Base-by-base conservation (phyloP, 352 stramenopile genomes). In the Phytophthora fragariae region DNA sequence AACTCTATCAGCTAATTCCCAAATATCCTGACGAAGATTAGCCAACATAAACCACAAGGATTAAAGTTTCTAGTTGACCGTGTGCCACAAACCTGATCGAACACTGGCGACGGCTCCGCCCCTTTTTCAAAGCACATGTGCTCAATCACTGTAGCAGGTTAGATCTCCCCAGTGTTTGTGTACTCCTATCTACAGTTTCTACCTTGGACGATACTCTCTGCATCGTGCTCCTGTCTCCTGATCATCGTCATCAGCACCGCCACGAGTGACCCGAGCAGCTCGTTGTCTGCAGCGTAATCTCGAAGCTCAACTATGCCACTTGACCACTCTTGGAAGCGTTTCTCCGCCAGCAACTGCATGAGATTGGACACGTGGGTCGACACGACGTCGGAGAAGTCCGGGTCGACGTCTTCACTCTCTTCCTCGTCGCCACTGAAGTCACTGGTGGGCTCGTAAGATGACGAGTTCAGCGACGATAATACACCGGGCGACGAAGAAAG, bases 111-210 rank as follows among this genome's bases (percentile, higher is more conserved):
- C n/a, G 75, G 71, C 11, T 70, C 41, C 39, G 61, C 69, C 12
- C 35, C 31, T 8, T 52, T 64, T 24, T 78, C 65, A 61, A 81
- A 81, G 52, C 65, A 72, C 62, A 81, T 70, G 29, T 69, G 62
- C 46, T 78, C 62, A 11, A 78, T 68, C 53, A 81, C 74, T 81
- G 17, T 9, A 64, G 14, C 9, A 35, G 9, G 31, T 62, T 27
- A 31, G 56, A 5, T 47, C 37, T 39, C 8, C 37, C 37, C 50
- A 19, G 7, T 44, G 24, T 27, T 27, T 27, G 29, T 41, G 11
- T n/a, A 37, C 15, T 2, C 49, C 9, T 31, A 17, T 33, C 12
- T 70, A 81, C 74, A 66, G 78, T 78, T 17, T 33, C 12, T 70
- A 81, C 74, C 70, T 81, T 78, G 70, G n/a, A 62, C 35, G 37